Evolutionary conservation across 768 basidiomycete species (phyloP).

Genomic region (Tephrocybe sp.): DNA sequence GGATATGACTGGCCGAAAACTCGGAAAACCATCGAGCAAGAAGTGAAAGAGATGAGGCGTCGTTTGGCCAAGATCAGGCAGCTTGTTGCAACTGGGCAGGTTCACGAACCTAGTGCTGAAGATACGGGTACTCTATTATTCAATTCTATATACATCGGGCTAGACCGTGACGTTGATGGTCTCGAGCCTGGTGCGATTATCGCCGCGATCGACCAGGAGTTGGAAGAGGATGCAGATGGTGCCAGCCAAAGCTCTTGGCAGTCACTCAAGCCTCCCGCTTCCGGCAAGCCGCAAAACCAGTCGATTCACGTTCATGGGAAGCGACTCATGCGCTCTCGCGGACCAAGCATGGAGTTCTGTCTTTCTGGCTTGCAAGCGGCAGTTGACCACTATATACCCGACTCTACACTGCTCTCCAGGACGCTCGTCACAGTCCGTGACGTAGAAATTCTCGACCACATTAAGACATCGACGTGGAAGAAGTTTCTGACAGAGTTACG

Average conservation of each 20-base stretch:
- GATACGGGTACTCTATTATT: constrained; percentile 76
- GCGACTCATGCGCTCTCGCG: constrained; percentile 67
- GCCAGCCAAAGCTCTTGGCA: constrained; percentile 89
- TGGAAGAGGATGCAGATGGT: constrained; percentile 73
- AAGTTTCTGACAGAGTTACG: constrained; percentile 90
- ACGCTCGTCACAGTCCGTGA: constrained; percentile 66
- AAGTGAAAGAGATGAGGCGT: constrained; percentile 83
- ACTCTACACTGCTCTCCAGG: constrained; percentile 58
- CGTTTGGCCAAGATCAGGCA: constrained; percentile 88
- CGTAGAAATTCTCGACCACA: constrained; percentile 92
- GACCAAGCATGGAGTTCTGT: constrained; percentile 81
- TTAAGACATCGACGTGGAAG: constrained; percentile 98
- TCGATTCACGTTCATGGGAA: constrained; percentile 49
- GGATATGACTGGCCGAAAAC: constrained; percentile 94
- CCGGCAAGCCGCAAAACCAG: constrained; percentile 40
- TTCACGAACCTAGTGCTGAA: constrained; percentile 72
- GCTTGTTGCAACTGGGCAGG: constrained; percentile 86
- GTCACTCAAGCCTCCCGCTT: constrained; percentile 56
- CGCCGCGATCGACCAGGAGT: constrained; percentile 90
- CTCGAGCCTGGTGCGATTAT: constrained; percentile 76
- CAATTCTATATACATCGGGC: constrained; percentile 91
- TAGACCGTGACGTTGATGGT: constrained; percentile 73
- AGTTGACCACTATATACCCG: constrained; percentile 60
- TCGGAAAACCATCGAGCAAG: constrained; percentile 81
- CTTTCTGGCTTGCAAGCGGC: constrained; percentile 64